phyloP scores from a whole-genome alignment of 352 stramenopile genomes.

The Phytopythium ostracodes region DNA sequence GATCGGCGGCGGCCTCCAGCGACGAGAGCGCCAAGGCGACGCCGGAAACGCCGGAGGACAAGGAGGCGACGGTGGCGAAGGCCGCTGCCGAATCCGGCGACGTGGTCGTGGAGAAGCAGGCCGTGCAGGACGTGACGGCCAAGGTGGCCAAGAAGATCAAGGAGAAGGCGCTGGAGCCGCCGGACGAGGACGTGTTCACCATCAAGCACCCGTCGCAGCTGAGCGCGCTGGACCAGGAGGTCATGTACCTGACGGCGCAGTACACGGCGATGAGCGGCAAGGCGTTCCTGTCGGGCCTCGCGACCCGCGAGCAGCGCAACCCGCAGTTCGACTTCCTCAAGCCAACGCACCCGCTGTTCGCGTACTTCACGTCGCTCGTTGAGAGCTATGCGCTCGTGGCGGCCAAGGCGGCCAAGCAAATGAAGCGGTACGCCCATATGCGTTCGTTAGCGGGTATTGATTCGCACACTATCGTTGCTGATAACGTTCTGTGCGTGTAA shows the following conservation, averaged over 20 bases:
- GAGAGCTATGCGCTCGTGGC: constrained; percentile 94
- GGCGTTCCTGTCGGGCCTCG: constrained; percentile 94
- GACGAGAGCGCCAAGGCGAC: background rate
- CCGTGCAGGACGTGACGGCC: constrained; percentile 73
- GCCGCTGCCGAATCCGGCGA: constrained; percentile 22
- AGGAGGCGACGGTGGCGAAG: constrained; percentile 23
- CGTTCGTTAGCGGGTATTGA: background rate
- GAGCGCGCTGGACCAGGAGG: constrained; percentile 92
- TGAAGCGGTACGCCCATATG: constrained; percentile 41
- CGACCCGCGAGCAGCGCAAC: constrained; percentile 95
- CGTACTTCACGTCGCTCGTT: constrained; percentile 98
- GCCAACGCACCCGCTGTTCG: constrained; percentile 95
- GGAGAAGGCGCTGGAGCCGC: constrained; percentile 69
- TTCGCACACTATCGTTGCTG: background rate
- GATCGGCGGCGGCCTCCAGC: constrained; percentile 5
- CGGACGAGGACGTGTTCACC: constrained; percentile 68
- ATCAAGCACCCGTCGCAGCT: constrained; percentile 89
- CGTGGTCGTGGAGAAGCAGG: constrained; percentile 83
- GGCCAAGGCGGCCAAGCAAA: constrained; percentile 59
- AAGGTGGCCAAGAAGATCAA: constrained; percentile 92
- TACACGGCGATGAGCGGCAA: constrained; percentile 95
- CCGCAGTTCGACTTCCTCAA: constrained; percentile 98
- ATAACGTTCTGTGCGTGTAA: background rate
- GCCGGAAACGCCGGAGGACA: constrained; percentile 3
- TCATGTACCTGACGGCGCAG: constrained; percentile 98